These are phyloP conservation scores for Globisporangium spinosum DNA, from an alignment of 352 stramenopile genomes.

Conservation along the genomic window DNA sequence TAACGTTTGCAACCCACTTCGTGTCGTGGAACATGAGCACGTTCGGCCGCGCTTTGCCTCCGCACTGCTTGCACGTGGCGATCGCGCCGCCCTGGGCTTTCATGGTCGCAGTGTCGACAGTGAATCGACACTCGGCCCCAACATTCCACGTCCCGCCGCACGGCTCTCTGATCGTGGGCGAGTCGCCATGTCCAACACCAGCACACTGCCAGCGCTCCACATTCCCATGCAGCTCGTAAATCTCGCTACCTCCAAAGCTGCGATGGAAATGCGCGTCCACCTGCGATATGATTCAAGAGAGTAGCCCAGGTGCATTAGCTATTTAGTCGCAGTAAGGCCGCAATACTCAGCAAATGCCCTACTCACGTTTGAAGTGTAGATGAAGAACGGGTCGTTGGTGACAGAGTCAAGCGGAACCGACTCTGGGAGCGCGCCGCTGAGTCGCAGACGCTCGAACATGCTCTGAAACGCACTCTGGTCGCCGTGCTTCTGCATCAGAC, in stretches of 20 bases:
- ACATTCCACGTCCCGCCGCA: constrained; percentile 59
- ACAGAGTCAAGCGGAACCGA: constrained; percentile 26
- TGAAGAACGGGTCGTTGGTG: constrained; percentile 78
- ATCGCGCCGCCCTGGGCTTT: constrained; percentile 31
- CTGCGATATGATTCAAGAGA: constrained; percentile 23
- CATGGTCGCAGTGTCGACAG: constrained; percentile 67
- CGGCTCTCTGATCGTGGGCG: constrained; percentile 29
- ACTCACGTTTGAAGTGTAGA: constrained; percentile 91
- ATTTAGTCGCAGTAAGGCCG: background rate
- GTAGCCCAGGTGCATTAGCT: background rate
- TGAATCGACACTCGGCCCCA: constrained; percentile 49
- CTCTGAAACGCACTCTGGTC: constrained; percentile 27
- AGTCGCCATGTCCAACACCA: constrained; percentile 29
- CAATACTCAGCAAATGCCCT: background rate
- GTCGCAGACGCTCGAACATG: constrained; percentile 36
- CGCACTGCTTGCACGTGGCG: constrained; percentile 52
- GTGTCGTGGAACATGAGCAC: constrained; percentile 92
- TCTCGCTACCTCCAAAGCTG: constrained; percentile 63
- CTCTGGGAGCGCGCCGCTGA: constrained; percentile 28
- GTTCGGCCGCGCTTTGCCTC: constrained; percentile 67
- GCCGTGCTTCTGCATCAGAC: constrained; percentile 15
- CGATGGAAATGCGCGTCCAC: constrained; percentile 87
- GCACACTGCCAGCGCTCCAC: constrained; percentile 78
- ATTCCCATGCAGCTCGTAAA: constrained; percentile 89
- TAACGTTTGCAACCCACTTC: constrained; percentile 72